A percentile compares a stretch with the other conserved stretches of the same genome.
Evolutionary conservation across 2,329 filamentous ascomycete species (phyloP).

Genomic region (Scedosporium minutisporum): DNA sequence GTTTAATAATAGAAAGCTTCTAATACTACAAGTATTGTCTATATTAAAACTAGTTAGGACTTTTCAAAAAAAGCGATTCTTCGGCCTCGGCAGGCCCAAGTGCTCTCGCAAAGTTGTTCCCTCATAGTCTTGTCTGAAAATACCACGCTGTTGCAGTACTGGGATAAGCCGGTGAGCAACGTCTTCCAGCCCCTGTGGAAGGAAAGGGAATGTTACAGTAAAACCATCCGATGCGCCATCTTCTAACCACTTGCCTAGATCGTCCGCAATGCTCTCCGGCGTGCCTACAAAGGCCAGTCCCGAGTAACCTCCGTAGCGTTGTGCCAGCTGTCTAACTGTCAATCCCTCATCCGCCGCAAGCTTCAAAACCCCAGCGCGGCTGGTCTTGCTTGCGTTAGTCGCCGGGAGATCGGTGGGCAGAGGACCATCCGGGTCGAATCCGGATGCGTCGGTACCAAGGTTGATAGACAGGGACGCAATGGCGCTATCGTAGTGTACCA

Average conservation of each 20-base stretch:
- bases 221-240: slow-evolving; percentile 42
- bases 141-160: slow-evolving; percentile 37
- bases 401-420: slow-evolving; percentile 39
- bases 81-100: slow-evolving; percentile 38
- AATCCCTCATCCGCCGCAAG: slow-evolving; percentile 34
- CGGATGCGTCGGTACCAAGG: slow-evolving; percentile 36
- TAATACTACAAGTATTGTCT: no score
- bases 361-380: slow-evolving; percentile 31
- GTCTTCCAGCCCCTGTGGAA: slow-evolving; percentile 41
- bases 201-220: slow-evolving; percentile 37
- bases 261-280: slow-evolving; percentile 36
- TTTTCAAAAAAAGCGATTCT: slow-evolving; percentile 25
- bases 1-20: no score
- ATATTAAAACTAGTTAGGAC: not conserved
- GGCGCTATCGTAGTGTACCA: slow-evolving; percentile 44
- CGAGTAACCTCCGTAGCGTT: slow-evolving; percentile 37
- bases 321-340: slow-evolving; percentile 41
- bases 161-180: slow-evolving; percentile 36
- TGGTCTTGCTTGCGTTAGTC: slow-evolving; percentile 43
- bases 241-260: slow-evolving; percentile 34
- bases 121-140: slow-evolving; percentile 42
- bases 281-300: slow-evolving; percentile 43
- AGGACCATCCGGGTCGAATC: slow-evolving; percentile 37
- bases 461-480: slow-evolving; percentile 41
- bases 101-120: slow-evolving; percentile 44